Base-by-base conservation (phyloP, 2,329 filamentous ascomycete genomes). In the Penicillium sp. region DNA sequence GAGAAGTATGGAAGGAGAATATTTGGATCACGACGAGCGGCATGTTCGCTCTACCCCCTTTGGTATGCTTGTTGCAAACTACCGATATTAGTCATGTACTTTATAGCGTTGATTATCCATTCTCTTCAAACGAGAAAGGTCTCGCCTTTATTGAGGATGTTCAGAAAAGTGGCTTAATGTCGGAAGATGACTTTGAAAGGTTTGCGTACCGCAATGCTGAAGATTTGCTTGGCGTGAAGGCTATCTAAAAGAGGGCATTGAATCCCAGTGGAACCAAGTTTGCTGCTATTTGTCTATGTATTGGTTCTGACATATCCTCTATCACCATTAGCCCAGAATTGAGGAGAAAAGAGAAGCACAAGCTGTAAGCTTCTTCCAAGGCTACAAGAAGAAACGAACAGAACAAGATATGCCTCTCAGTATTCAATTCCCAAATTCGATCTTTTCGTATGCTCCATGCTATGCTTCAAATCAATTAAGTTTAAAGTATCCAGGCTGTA, bases 401-500 rank as follows among this genome's bases (percentile, higher is more conserved):
- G n/a, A n/a, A n/a, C n/a, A n/a, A n/a, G n/a, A n/a, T n/a, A n/a
- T n/a, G n/a, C n/a, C n/a, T n/a, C n/a, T n/a, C n/a, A n/a, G n/a
- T n/a, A n/a, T n/a, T n/a, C n/a, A n/a, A n/a, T n/a, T n/a, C n/a
- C n/a, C n/a, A n/a, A n/a, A n/a, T n/a, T n/a, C n/a, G n/a, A n/a
- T n/a, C n/a, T n/a, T n/a, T n/a, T n/a, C 44, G n/a, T 21, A 31
- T 47, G 45, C 14, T 19, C 27, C 33, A 21, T 21, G 26, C 27
- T 31, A 31, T 47, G 26, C 26, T 11, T 33, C 16, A 47, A 33
- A 47, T 47, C 27, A 33, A n/a, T 56, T 26, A 21, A 80, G 61
- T 66, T 81, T 81, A 60, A 80, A 80, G 49, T 76, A 73, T 5
- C 78, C 78, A 0, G 76, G 76, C 59, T 75, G 68, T 35, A 77